Conservation (phyloP, 768 basidiomycete species). For the Suillus spraguei region DNA sequence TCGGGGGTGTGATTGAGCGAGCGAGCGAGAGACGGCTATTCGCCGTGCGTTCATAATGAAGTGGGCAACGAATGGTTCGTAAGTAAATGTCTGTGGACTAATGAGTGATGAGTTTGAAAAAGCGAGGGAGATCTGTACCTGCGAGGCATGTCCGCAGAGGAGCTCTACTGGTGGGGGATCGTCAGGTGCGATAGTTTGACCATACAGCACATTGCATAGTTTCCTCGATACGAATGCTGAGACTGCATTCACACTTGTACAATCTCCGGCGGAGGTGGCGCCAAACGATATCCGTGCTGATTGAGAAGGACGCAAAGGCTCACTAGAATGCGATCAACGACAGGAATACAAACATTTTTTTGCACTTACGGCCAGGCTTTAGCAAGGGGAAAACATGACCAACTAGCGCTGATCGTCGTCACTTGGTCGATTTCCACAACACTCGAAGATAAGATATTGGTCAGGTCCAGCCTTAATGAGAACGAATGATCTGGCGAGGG, state of each 20-base stretch:
- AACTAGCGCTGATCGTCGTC: constrained; percentile 66
- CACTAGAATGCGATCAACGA: constrained; percentile 35
- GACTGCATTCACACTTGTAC: constrained; percentile 43
- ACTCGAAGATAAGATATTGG: constrained; percentile 47
- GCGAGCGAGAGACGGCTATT: constrained; percentile 38
- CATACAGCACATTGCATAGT: constrained; percentile 53
- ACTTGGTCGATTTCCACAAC: constrained; percentile 58
- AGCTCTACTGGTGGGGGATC: constrained; percentile 58
- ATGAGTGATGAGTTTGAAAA: constrained; percentile 3
- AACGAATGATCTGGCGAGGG: constrained; percentile 51
- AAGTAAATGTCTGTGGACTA: constrained; percentile 6
- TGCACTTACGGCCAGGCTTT: constrained; percentile 46
- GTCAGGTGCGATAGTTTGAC: constrained; percentile 39
- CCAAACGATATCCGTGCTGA: constrained; percentile 46
- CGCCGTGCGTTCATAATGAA: constrained; percentile 58
- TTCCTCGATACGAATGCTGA: constrained; percentile 53
- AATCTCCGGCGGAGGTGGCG: constrained; percentile 40
- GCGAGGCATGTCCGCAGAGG: constrained; percentile 46
- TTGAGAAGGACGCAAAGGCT: constrained; percentile 49
- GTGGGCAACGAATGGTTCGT: constrained; percentile 29
- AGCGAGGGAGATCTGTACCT: constrained; percentile 38
- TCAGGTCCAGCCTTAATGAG: constrained; percentile 55
- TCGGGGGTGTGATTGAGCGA: constrained; percentile 49
- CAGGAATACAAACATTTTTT: background rate
- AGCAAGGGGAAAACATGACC: constrained; percentile 53